These are phyloP conservation scores for Geosmithia morbida DNA, from an alignment of 2,329 filamentous ascomycete species.

Conservation along the genomic window DNA sequence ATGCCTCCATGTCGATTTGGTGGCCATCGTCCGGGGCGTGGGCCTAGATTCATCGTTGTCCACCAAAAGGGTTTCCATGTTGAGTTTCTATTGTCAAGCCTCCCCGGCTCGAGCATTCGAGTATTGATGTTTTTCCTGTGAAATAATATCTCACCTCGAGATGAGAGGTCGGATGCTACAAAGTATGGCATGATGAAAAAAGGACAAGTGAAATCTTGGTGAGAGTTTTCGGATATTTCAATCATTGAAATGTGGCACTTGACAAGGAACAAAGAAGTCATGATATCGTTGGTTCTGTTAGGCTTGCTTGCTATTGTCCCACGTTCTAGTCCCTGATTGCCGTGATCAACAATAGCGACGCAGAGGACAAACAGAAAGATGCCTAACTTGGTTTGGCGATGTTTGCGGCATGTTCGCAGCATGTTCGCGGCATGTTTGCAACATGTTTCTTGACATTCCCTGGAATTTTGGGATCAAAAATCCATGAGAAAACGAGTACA, in stretches of 20 bases:
- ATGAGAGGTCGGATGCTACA: not conserved
- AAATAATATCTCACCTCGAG: too few relatives aligned
- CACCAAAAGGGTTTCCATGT: not conserved
- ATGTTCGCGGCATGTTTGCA: too few relatives aligned
- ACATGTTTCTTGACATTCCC: too few relatives aligned
- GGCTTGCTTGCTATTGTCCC: conserved; percentile 3
- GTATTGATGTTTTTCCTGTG: not conserved
- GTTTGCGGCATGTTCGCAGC: too few relatives aligned
- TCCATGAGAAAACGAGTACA: too few relatives aligned
- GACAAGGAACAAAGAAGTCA: not conserved
- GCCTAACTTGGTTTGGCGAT: not conserved
- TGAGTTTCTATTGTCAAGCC: not conserved
- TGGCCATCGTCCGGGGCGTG: not conserved
- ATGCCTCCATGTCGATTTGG: conserved; percentile 18
- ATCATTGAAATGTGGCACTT: not conserved
- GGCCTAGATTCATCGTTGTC: not conserved
- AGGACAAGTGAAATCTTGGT: not conserved
- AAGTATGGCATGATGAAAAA: not conserved
- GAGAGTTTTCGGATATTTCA: not conserved
- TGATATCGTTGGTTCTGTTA: not conserved
- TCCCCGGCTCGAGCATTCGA: not conserved
- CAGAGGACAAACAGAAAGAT: not conserved
- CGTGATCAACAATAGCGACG: not conserved
- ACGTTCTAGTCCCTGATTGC: not conserved
- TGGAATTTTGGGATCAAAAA: too few relatives aligned